Conservation (phyloP, 2,329 filamentous ascomycete genomes). For the Colletotrichum phormii region DNA sequence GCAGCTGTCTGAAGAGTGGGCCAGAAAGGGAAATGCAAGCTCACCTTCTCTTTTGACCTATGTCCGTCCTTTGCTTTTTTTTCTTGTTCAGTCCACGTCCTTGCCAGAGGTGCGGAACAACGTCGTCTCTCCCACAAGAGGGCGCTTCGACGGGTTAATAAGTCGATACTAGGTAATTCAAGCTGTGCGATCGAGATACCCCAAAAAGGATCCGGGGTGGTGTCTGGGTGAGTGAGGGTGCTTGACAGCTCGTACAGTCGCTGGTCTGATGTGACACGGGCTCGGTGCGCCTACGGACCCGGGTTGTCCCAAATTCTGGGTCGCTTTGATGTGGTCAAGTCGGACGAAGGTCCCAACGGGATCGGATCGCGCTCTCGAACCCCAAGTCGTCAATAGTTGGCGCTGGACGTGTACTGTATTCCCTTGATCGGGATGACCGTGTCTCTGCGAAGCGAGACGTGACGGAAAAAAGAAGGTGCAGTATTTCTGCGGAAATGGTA, state of each 20-base stretch:
- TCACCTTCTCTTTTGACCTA: slow-evolving; percentile 13
- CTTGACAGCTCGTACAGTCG: slow-evolving; percentile 10
- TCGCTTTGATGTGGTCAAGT: slow-evolving; percentile 22
- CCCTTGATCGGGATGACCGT: neutral
- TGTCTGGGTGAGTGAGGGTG: neutral
- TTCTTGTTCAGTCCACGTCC: slow-evolving; percentile 3
- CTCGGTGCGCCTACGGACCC: slow-evolving; percentile 26
- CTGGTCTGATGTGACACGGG: slow-evolving; percentile 14
- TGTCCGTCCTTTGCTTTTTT: slow-evolving; percentile 4
- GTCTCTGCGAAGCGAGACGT: slow-evolving; percentile 10
- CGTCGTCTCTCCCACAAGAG: neutral
- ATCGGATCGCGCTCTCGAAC: slow-evolving; percentile 17
- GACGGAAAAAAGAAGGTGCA: slow-evolving; percentile 19
- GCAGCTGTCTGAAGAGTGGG: slow-evolving; percentile 23
- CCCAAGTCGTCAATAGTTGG: neutral
- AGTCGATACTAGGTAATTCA: slow-evolving; percentile 3
- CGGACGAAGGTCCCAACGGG: slow-evolving; percentile 33
- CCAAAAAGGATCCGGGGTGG: neutral
- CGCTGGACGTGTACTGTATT: neutral
- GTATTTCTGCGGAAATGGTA: neutral
- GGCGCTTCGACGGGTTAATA: slow-evolving; percentile 2
- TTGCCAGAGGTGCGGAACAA: neutral
- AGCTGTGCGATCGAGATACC: neutral
- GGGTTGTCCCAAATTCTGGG: slow-evolving; percentile 33
- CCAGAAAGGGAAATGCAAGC: slow-evolving; percentile 27